A percentile compares a stretch with the other conserved stretches of the same genome.
These are phyloP conservation scores for Fusarium nematophilum DNA, from an alignment of 2,329 filamentous ascomycete genomes.

Conservation along the genomic window DNA sequence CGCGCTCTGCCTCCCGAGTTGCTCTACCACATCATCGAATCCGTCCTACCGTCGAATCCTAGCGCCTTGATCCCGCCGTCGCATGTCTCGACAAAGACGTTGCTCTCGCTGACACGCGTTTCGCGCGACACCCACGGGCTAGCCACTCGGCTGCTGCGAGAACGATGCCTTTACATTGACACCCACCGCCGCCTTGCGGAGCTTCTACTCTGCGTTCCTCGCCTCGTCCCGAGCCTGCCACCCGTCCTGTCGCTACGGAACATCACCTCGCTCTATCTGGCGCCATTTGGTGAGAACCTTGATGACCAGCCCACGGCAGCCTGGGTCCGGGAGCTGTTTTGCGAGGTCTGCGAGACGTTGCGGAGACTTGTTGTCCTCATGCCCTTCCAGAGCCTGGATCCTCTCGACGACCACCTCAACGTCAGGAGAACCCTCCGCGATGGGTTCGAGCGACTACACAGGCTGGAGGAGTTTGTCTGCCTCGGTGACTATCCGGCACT, in stretches of 20 bases:
- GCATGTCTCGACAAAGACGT: constrained; percentile 55
- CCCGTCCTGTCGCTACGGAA: constrained; percentile 45
- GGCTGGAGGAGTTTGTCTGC: constrained; percentile 61
- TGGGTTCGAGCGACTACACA: constrained; percentile 57
- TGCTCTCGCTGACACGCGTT: constrained; percentile 57
- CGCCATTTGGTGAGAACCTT: constrained; percentile 50
- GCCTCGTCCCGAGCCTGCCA: constrained; percentile 45
- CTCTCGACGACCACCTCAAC: constrained; percentile 55
- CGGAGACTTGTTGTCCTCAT: constrained; percentile 60
- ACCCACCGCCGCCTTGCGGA: constrained; percentile 49
- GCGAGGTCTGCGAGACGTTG: constrained; percentile 53
- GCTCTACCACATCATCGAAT: constrained; percentile 50
- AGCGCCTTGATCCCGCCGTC: constrained; percentile 50
- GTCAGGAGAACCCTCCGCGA: constrained; percentile 55
- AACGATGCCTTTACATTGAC: constrained; percentile 59
- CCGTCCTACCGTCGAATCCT: constrained; percentile 48
- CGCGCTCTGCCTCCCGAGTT: constrained; percentile 49
- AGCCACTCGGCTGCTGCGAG: constrained; percentile 56
- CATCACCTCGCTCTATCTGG: constrained; percentile 56
- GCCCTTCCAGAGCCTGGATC: constrained; percentile 57
- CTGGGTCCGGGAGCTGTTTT: constrained; percentile 57
- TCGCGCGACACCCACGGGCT: constrained; percentile 55
- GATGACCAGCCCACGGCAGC: constrained; percentile 54
- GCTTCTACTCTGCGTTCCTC: constrained; percentile 50
- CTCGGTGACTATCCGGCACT: constrained; percentile 59